A percentile compares a stretch with the other conserved stretches of the same genome.
These are phyloP conservation scores for Pseudomicrostroma phylloplanum DNA, from an alignment of 1,284 basidiomycete genomes.

Conservation along the genomic window DNA sequence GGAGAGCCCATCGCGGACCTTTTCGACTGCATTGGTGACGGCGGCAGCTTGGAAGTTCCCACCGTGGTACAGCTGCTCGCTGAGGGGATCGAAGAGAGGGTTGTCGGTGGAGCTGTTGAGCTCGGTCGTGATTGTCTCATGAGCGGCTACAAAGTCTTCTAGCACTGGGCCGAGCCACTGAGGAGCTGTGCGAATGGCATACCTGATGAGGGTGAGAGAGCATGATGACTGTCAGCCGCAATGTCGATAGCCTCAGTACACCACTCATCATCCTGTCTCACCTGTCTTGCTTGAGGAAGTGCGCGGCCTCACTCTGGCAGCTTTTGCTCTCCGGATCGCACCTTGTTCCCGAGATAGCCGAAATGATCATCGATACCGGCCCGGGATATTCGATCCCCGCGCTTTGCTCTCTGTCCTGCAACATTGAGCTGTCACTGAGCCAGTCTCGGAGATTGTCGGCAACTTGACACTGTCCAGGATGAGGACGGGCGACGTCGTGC, in stretches of 20 bases:
- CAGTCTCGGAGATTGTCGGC: slow-evolving; percentile 9
- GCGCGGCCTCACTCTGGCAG: background rate
- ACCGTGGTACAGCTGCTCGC: slow-evolving; percentile 5
- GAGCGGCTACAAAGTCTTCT: slow-evolving; percentile 68
- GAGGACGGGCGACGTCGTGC: slow-evolving; percentile 69
- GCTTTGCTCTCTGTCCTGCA: background rate
- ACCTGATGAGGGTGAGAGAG: slow-evolving; percentile 53
- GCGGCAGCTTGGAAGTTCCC: slow-evolving; percentile 54
- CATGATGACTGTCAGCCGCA: background rate
- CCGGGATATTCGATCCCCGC: background rate
- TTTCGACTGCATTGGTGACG: slow-evolving; percentile 80
- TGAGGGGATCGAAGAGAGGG: slow-evolving; percentile 30
- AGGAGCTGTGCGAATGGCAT: slow-evolving; percentile 57
- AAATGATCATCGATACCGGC: background rate
- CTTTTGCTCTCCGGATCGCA: background rate
- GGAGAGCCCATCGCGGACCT: slow-evolving; percentile 70
- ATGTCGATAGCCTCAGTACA: background rate
- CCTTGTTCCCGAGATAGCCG: background rate
- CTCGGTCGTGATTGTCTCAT: slow-evolving; percentile 65
- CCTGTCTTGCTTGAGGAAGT: slow-evolving; percentile 6
- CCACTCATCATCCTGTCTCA: background rate
- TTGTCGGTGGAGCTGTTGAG: slow-evolving; percentile 71
- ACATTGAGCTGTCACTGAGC: background rate
- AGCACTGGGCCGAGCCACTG: slow-evolving; percentile 74
- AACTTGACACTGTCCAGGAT: slow-evolving; percentile 67